Evolutionary conservation across 352 stramenopile genomes (phyloP).

Genomic region (Phytophthora pseudosyringae): DNA sequence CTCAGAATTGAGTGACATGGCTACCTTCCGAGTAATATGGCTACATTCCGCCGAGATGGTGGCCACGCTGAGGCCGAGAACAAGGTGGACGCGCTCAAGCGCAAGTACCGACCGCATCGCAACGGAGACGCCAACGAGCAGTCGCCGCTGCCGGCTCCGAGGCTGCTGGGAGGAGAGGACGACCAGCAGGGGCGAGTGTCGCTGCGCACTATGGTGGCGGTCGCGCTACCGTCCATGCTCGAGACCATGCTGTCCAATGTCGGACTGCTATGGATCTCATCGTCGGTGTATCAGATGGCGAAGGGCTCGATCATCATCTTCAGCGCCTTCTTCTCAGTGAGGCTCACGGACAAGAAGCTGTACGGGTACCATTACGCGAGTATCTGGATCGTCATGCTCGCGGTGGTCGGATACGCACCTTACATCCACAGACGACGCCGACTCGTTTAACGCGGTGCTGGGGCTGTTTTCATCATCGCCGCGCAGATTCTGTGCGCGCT

Average conservation of each 20-base stretch:
- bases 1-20: too few relatives aligned
- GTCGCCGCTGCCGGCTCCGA: constrained; percentile 35
- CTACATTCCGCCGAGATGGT: too few relatives aligned
- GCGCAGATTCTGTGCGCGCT: constrained; percentile 84
- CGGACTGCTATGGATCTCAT: constrained; percentile 88
- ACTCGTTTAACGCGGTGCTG: constrained; percentile 62
- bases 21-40: too few relatives aligned
- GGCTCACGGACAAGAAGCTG: constrained; percentile 83
- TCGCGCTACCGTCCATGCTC: constrained; percentile 76
- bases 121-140: constrained; percentile 37
- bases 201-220: constrained; percentile 58
- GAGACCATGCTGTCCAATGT: constrained; percentile 90
- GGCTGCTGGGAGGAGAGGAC: constrained; percentile 20
- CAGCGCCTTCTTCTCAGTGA: constrained; percentile 85
- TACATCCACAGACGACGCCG: constrained; percentile 17
- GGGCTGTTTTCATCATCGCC: constrained; percentile 80
- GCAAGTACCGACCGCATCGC: constrained; percentile 35
- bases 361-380: constrained; percentile 88
- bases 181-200: constrained; percentile 41
- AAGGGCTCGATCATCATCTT: constrained; percentile 93
- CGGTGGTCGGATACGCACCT: constrained; percentile 76
- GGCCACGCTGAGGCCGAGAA: constrained; percentile 47
- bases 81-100: constrained; percentile 47
- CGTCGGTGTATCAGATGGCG: constrained; percentile 92
- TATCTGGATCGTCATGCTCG: constrained; percentile 79